Conservation (phyloP, 352 stramenopile genomes). For the Paralagenidium karlingii region DNA sequence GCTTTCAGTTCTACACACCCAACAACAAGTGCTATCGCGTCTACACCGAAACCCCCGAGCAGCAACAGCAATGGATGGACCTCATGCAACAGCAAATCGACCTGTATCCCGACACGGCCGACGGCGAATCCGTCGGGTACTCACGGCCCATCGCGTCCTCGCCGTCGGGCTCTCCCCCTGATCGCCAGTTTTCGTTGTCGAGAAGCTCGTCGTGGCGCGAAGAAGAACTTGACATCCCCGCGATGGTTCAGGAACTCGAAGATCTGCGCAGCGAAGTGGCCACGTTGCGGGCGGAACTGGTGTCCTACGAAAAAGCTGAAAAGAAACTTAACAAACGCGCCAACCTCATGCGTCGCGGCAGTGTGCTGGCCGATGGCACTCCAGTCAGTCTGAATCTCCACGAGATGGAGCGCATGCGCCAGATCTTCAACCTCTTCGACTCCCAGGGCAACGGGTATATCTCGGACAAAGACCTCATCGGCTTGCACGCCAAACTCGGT, state of each 20-base stretch:
- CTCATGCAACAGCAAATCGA: conserved; percentile 63
- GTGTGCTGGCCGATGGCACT: conserved; percentile 64
- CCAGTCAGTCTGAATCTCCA: conserved; percentile 63
- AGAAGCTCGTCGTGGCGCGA: conserved; percentile 70
- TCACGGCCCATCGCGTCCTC: conserved; percentile 52
- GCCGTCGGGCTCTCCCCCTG: conserved; percentile 29
- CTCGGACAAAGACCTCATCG: conserved; percentile 54
- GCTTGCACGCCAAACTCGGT: conserved; percentile 71
- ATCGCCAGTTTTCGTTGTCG: conserved; percentile 18
- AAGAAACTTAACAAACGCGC: conserved; percentile 62
- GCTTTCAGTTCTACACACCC: conserved; percentile 81
- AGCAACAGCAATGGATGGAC: conserved; percentile 52
- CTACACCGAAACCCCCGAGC: conserved; percentile 61
- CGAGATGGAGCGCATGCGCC: conserved; percentile 79
- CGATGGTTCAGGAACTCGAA: conserved; percentile 53
- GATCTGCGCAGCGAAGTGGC: conserved; percentile 61
- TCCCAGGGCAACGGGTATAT: conserved; percentile 72
- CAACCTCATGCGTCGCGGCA: conserved; percentile 35
- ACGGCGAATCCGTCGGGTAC: conserved; percentile 50
- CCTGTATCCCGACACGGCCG: conserved; percentile 47
- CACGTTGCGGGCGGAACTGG: conserved; percentile 55
- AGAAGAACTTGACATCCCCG: conserved; percentile 52
- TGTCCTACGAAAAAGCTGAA: conserved; percentile 65
- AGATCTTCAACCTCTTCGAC: conserved; percentile 77
- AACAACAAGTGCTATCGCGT: conserved; percentile 76